phyloP scores from a whole-genome alignment of 192 early-diverging fungal genomes.

The Coemansia sp. region DNA sequence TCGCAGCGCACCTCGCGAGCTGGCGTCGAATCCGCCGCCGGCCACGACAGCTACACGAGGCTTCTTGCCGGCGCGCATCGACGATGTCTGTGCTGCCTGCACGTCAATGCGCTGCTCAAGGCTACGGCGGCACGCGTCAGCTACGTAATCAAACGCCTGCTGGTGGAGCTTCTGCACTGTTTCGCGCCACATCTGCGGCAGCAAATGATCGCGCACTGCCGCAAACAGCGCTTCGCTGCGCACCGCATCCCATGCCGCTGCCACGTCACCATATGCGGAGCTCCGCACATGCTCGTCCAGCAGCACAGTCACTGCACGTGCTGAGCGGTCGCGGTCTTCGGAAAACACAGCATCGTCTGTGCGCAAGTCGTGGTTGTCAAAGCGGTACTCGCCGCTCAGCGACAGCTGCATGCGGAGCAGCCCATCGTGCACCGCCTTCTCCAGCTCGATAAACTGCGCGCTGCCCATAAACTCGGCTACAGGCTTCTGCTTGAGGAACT shows the following conservation, averaged over 20 bases:
- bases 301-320: background rate
- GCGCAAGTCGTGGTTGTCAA: slow-evolving; percentile 12
- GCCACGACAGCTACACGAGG: slow-evolving; percentile 48
- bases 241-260: slow-evolving; percentile 69
- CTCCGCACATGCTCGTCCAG: background rate
- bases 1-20: slow-evolving; percentile 50
- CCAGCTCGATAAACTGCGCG: slow-evolving; percentile 74
- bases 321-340: slow-evolving; percentile 23
- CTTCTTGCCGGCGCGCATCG: slow-evolving; percentile 3
- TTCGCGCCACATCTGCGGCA: slow-evolving; percentile 72
- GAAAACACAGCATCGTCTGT: slow-evolving; percentile 30
- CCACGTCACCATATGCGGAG: background rate
- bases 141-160: slow-evolving; percentile 73
- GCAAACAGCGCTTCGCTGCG: slow-evolving; percentile 63
- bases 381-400: slow-evolving; percentile 32
- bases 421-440: slow-evolving; percentile 70
- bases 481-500: slow-evolving; percentile 79
- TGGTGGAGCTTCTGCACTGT: slow-evolving; percentile 69
- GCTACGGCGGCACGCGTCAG: slow-evolving; percentile 59
- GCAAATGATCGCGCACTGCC: slow-evolving; percentile 66
- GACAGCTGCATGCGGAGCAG: slow-evolving; percentile 57
- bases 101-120: slow-evolving; percentile 61
- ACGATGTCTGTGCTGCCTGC: slow-evolving; percentile 21
- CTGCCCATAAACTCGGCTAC: slow-evolving; percentile 62
- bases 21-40: slow-evolving; percentile 50